Evolutionary conservation across 1,139 yeast species (phyloP), one percentile per base, ranked within the genome.

Genomic region (Geotrichum candidum): DNA sequence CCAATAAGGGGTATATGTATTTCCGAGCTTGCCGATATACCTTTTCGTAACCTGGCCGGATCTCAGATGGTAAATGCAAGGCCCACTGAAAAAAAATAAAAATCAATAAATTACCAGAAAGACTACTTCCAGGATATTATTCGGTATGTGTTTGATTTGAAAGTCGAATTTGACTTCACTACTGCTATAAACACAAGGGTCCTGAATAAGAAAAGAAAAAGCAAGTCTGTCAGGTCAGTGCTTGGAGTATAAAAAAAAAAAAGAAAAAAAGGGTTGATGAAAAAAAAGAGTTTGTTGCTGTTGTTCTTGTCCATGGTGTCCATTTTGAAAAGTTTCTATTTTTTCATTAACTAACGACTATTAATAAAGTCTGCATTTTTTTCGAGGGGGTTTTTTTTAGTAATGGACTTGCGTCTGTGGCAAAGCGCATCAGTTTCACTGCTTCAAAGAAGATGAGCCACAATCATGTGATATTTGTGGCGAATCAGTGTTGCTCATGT

Each of bases 21-120:
- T 67, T 13, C 66, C 51, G 55, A 73, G 75, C 25, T 65, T 25
- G 18, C n/a, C 27, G 22, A 15, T 15, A n/a, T 41, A n/a, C 22
- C 45, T 38, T 18, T 13, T 38, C 18, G 6, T 13, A 13, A 38
- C 45, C 5, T 38, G 45, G 18, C 45, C 48, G 18, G 48, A 41
- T 41, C 48, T 41, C 48, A 41, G 22, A 41, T 41, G n/a, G 10
- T n/a, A 41, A 41, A n/a, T n/a, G 48, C 22, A 41, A 41, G 7
- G 48, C n/a, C 18, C 48, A 41, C 48, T n/a, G 18, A 41, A 41
- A n/a, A 41, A 41, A 29, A 1, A 41, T n/a, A n/a, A 41, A 41
- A 29, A 1, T 5, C 33, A 29, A 29, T 5, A 5, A 29, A 29
- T 29, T 9, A 9, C 33, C 33, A 29, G 33, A 29, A 29, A 29